phyloP scores from a whole-genome alignment of 2,329 filamentous ascomycete species.

The Colletotrichum neosansevieriae region DNA sequence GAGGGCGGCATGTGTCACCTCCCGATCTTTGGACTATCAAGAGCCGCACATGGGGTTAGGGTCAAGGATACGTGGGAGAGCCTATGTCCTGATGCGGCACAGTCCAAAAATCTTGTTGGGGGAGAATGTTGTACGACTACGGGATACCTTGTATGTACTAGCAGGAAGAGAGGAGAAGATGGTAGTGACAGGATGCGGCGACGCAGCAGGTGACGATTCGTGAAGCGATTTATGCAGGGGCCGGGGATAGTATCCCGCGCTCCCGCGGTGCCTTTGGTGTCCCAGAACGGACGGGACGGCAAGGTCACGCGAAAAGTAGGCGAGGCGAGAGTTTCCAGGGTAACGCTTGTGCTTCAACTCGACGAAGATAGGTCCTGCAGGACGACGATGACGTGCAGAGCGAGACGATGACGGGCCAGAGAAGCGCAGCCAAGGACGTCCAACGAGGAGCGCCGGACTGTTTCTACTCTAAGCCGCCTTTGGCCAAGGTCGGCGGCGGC shows the following conservation, averaged over 20 bases:
- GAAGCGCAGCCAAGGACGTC: neutral
- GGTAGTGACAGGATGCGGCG: slow-evolving; percentile 17
- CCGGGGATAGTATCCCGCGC: slow-evolving; percentile 22
- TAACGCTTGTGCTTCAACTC: neutral
- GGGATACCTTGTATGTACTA: slow-evolving; percentile 8
- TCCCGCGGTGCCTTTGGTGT: slow-evolving; percentile 11
- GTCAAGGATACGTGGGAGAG: slow-evolving; percentile 6
- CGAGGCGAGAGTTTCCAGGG: slow-evolving; percentile 4
- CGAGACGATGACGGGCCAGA: neutral
- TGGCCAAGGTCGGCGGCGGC: slow-evolving; percentile 20
- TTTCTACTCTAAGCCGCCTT: slow-evolving; percentile 7
- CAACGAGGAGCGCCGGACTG: neutral
- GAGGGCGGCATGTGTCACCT: slow-evolving; percentile 17
- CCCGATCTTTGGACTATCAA: slow-evolving; percentile 26
- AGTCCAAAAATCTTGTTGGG: neutral
- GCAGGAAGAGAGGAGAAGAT: slow-evolving; percentile 15
- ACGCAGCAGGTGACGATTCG: slow-evolving; percentile 5
- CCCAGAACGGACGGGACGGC: neutral
- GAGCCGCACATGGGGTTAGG: neutral
- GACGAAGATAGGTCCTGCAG: neutral
- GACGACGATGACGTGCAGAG: slow-evolving; percentile 17
- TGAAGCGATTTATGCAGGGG: slow-evolving; percentile 28
- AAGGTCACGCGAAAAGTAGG: neutral
- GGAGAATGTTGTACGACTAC: slow-evolving; percentile 10
- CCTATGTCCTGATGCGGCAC: slow-evolving; percentile 3